These are phyloP conservation scores for Xerocomellus dryophilus DNA, from an alignment of 768 basidiomycete species.

Conservation along the genomic window DNA sequence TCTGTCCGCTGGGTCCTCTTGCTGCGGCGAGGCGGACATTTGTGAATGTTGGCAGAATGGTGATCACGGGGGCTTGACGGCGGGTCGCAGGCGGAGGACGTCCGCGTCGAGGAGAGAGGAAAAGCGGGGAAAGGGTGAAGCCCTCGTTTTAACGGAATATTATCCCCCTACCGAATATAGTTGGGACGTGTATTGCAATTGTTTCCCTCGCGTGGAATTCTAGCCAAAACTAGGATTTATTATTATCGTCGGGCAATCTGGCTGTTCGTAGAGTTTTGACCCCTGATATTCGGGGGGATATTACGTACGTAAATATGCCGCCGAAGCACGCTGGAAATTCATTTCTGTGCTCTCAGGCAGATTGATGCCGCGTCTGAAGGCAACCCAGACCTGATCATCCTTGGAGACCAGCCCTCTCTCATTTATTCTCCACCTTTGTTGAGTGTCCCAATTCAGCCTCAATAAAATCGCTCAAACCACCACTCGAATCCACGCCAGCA, in stretches of 20 bases:
- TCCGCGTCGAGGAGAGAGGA: conserved; percentile 42
- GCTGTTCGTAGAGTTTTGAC: conserved; percentile 48
- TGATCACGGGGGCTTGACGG: conserved; percentile 26
- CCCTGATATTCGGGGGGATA: conserved; percentile 57
- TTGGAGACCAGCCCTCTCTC: neutral
- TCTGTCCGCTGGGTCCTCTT: conserved; percentile 54
- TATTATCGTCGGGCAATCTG: conserved; percentile 54
- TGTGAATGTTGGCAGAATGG: conserved; percentile 20
- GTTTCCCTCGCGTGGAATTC: conserved; percentile 67
- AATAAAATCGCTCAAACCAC: neutral
- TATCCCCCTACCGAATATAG: conserved; percentile 70
- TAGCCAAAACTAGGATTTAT: conserved; percentile 54
- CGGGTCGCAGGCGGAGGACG: conserved; percentile 22
- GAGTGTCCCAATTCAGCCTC: neutral
- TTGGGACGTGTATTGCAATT: conserved; percentile 57
- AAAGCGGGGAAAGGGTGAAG: conserved; percentile 64
- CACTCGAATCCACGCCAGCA: conserved; percentile 2
- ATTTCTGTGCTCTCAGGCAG: conserved; percentile 33
- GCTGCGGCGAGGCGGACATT: conserved; percentile 65
- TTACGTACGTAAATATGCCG: conserved; percentile 57
- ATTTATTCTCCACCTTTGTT: neutral
- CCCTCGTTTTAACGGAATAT: conserved; percentile 74
- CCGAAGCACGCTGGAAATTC: conserved; percentile 34
- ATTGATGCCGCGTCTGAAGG: conserved; percentile 22
- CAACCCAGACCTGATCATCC: conserved; percentile 14